These are phyloP conservation scores for Cairneyella variabilis DNA, from an alignment of 495 filamentous ascomycete genomes.

Conservation along the genomic window DNA sequence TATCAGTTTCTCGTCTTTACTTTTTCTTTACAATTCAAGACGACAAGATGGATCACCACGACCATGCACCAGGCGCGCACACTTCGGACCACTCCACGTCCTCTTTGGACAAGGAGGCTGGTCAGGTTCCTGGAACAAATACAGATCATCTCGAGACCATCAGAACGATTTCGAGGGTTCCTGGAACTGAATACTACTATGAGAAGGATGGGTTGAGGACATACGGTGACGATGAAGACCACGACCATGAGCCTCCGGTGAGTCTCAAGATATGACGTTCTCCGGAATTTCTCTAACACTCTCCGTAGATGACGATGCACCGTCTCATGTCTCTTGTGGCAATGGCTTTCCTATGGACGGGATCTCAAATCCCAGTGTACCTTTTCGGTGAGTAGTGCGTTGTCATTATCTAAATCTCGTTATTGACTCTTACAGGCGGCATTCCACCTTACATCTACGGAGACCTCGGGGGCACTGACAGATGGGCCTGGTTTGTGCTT, in stretches of 20 bases:
- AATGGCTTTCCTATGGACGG: constrained; percentile 65
- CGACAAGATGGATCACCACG: background rate
- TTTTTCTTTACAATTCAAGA: too few relatives aligned
- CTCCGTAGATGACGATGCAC: constrained; percentile 48
- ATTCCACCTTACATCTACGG: constrained; percentile 62
- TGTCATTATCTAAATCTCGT: background rate
- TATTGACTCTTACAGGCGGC: constrained; percentile 35
- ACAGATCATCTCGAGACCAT: constrained; percentile 10
- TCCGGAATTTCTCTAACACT: background rate
- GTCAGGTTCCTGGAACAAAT: background rate
- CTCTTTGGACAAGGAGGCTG: constrained; percentile 8
- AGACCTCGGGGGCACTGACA: constrained; percentile 59
- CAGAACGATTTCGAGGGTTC: constrained; percentile 20
- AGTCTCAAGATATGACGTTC: constrained; percentile 21
- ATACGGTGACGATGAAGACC: constrained; percentile 45
- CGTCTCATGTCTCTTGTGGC: constrained; percentile 55
- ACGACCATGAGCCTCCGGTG: constrained; percentile 42
- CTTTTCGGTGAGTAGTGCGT: constrained; percentile 43
- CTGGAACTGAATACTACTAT: constrained; percentile 41
- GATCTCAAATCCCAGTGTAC: constrained; percentile 61
- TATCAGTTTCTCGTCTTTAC: too few relatives aligned
- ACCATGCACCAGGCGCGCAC: background rate
- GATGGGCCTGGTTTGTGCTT: constrained; percentile 72
- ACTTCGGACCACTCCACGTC: constrained; percentile 1
- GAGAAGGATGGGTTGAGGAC: constrained; percentile 47